Evolutionary conservation across 495 filamentous ascomycete genomes (phyloP).

Genomic region (Extremus antarcticus): DNA sequence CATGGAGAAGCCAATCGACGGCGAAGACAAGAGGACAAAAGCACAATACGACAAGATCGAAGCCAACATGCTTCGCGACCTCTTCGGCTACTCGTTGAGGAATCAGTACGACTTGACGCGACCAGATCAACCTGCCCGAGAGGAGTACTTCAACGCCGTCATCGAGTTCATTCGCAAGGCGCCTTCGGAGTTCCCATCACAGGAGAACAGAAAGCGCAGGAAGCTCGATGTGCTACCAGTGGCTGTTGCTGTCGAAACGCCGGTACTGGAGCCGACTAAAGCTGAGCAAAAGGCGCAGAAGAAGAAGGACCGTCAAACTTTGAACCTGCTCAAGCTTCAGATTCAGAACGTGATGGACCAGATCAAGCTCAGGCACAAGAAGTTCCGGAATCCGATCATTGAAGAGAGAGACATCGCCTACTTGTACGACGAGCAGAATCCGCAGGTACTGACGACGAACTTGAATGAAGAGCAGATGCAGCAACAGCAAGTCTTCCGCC

Average conservation of each 20-base stretch:
- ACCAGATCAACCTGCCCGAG: conserved; percentile 52
- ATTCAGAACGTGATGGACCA: conserved; percentile 94
- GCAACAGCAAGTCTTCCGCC: conserved; percentile 44
- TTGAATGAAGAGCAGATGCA: conserved; percentile 47
- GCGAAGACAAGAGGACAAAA: conserved; percentile 34
- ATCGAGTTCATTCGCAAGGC: conserved; percentile 61
- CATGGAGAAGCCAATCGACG: conserved; percentile 40
- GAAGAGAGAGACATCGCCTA: conserved; percentile 62
- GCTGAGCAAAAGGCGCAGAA: conserved; percentile 72
- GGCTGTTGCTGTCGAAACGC: conserved; percentile 36
- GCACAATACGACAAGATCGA: conserved; percentile 34
- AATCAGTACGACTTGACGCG: conserved; percentile 59
- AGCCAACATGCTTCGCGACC: conserved; percentile 51
- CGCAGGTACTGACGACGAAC: conserved; percentile 69
- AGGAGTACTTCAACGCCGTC: conserved; percentile 65
- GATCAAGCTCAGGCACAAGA: conserved; percentile 71
- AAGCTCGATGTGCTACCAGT: conserved; percentile 64
- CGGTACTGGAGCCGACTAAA: conserved; percentile 42
- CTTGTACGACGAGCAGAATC: conserved; percentile 71
- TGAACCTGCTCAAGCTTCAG: conserved; percentile 76
- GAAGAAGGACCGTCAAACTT: conserved; percentile 62
- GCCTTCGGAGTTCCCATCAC: conserved; percentile 78
- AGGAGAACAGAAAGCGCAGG: conserved; percentile 71
- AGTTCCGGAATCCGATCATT: conserved; percentile 71
- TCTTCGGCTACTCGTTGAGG: conserved; percentile 75